Percentiles rank a stretch among this genome's conserved stretches.
phyloP scores from a whole-genome alignment of 371 early-diverging fungal genomes.

The Mucor mucedo region DNA sequence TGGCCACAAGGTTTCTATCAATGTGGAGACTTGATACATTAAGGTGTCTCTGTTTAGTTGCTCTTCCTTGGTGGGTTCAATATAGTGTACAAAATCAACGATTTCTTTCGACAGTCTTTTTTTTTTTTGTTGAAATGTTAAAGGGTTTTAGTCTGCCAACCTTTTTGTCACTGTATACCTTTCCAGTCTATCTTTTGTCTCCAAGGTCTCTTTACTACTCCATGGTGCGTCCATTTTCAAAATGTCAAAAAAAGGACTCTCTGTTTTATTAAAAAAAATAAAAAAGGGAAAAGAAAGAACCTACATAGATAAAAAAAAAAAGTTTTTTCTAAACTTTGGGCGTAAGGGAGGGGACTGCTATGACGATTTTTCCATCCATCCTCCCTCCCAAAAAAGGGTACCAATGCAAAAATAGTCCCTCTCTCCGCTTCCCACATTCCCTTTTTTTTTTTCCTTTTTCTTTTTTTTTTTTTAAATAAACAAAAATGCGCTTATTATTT shows the following conservation, averaged over 20 bases:
- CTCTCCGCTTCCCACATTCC: neutral
- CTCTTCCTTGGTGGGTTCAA: conserved; percentile 29
- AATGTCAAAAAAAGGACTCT: neutral
- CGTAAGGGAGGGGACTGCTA: neutral
- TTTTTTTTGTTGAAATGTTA: neutral
- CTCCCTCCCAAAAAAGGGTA: too few relatives aligned
- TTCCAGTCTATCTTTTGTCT: conserved; percentile 1
- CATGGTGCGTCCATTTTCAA: conserved; percentile 28
- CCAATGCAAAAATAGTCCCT: neutral
- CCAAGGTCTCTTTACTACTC: conserved; percentile 20
- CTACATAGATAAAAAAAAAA: too few relatives aligned
- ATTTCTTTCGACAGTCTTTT: conserved; percentile 32
- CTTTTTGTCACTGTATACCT: conserved; percentile 6
- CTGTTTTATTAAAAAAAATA: too few relatives aligned
- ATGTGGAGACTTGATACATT: conserved; percentile 1
- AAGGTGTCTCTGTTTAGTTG: conserved; percentile 10
- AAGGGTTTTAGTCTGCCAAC: neutral
- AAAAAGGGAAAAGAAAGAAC: too few relatives aligned
- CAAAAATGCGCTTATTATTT: conserved; percentile 1
- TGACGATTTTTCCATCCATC: neutral
- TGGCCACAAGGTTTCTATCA: conserved; percentile 5
- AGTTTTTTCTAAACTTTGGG: too few relatives aligned
- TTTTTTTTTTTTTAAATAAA: neutral
- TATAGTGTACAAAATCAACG: conserved; percentile 29
- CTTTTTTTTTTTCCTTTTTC: neutral